phyloP scores from a whole-genome alignment of 148 eudicot genomes.

The Selenicereus undatus region DNA sequence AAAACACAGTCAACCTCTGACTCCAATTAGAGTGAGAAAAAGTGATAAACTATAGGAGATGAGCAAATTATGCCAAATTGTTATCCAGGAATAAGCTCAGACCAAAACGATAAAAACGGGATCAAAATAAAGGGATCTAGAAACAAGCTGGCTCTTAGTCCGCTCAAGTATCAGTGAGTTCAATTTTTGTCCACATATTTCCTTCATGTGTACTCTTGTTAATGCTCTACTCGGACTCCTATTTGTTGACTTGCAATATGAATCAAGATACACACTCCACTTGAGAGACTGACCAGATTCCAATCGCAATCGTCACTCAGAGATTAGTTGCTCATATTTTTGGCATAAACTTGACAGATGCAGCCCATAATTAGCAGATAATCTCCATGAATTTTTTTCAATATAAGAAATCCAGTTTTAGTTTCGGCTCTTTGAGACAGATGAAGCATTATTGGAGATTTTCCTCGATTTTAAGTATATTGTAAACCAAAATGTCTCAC shows the following conservation, averaged over 20 bases:
- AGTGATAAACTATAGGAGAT: background rate
- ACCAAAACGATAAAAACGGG: background rate
- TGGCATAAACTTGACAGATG: background rate
- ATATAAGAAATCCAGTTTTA: background rate
- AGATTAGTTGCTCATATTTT: background rate
- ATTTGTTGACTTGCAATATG: background rate
- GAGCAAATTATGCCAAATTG: background rate
- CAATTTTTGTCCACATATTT: no score
- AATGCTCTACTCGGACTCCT: background rate
- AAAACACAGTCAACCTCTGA: background rate
- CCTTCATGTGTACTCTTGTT: background rate
- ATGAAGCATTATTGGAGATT: background rate
- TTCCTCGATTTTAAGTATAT: background rate
- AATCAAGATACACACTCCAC: background rate
- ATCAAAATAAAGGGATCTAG: background rate
- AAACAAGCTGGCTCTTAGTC: background rate
- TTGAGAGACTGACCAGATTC: background rate
- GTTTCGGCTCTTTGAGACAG: background rate
- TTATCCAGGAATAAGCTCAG: background rate
- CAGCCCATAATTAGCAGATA: background rate
- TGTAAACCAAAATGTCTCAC: background rate
- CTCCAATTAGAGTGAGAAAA: background rate
- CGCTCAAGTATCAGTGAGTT: background rate
- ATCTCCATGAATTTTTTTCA: background rate
- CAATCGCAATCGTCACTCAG: background rate